Base-by-base conservation (phyloP, 2,329 filamentous ascomycete species). In the Trichoderma guizhouense region DNA sequence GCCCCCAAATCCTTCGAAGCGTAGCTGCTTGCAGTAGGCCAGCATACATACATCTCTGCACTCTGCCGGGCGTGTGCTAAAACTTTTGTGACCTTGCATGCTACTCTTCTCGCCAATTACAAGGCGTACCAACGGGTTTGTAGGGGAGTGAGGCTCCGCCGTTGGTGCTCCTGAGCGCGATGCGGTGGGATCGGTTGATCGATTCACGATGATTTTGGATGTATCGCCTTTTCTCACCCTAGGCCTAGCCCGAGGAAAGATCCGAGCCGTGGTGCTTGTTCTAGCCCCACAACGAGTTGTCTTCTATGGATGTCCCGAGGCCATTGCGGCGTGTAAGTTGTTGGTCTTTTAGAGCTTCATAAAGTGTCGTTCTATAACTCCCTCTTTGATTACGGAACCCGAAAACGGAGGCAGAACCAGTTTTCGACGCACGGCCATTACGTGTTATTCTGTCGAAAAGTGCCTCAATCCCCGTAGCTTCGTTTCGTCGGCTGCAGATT, bases 1-100 rank as follows among this genome's bases (percentile, higher is more conserved):
- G 70, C 70, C 70, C 70, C 70, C 70, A 72, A 72, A 72, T 60
- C 55, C 70, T 68, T 66, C 57, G 32, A 55, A 51, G 51, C 62
- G 69, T 71, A 61, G 36, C 69, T 51, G n/a, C 66, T 66, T 66
- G 62, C 62, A 60, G 53, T 51, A 66, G 55, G 62, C 39, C 39
- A 61, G 69, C 62, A 32, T 66, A 39, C 53, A 43, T 43, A 39
- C 53, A 43, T 43, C 39, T 61, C 30, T 55, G 63, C 47, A 51
- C 32, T 67, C 57, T 65, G 15, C 69, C 39, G 21, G 21, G 24
- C 30, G 7, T 60, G 51, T 71, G 55, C 70, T 66, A 63, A 58
- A 68, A 34, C 62, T 62, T 60, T 47, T 61, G 61, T 65, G 58
- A 65, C 69, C 69, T 58, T 71, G 61, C 69, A 65, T 71, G 51